A percentile compares a stretch with the other conserved stretches of the same genome.
phyloP scores from a whole-genome alignment of 768 basidiomycete genomes.

The Boletus patriciae region DNA sequence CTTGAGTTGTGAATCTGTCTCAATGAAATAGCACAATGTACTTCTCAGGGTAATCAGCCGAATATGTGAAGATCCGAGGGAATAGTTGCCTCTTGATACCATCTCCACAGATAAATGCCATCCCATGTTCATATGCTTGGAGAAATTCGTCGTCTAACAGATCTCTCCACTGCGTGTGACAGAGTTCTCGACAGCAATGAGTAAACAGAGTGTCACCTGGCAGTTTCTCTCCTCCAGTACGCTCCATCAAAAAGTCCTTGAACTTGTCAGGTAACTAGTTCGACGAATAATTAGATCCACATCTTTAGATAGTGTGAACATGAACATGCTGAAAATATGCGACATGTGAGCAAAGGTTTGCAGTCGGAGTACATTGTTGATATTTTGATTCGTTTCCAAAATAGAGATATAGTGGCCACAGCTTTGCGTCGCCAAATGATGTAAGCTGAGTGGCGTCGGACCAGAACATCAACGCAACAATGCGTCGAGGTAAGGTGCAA shows the following conservation, averaged over 20 bases:
- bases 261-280: background rate
- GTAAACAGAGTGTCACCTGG: background rate
- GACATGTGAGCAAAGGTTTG: background rate
- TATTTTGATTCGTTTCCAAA: constrained; percentile 1
- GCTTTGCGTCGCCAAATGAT: background rate
- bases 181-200: background rate
- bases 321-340: background rate
- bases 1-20: too few relatives aligned
- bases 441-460: background rate
- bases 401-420: background rate
- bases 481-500: background rate
- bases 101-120: background rate
- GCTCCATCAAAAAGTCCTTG: background rate
- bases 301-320: too few relatives aligned
- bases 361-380: background rate
- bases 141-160: background rate
- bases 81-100: background rate
- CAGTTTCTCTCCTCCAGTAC: background rate
- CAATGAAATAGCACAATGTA: too few relatives aligned
- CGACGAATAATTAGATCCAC: too few relatives aligned
- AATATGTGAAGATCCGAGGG: background rate
- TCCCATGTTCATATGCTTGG: background rate
- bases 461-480: background rate
- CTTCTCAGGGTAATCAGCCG: background rate
- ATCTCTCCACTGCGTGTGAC: background rate